Base-by-base conservation (phyloP, 768 basidiomycete genomes). In the Termitomyces sp. region DNA sequence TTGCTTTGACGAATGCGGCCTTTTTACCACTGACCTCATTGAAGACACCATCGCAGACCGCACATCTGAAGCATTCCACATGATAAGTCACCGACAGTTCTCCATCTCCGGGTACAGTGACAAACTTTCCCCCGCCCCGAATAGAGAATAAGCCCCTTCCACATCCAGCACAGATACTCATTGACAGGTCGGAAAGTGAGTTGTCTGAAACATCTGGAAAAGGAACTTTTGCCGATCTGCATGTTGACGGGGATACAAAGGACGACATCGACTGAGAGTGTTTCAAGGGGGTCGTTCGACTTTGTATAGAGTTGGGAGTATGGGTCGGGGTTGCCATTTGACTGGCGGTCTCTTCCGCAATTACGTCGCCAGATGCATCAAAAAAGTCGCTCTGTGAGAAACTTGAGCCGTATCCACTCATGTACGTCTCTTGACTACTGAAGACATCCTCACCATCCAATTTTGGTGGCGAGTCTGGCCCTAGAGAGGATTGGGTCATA, bases 41-140 rank as follows among this genome's bases (percentile, higher is more conserved):
- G 61, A 94, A 90, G 9, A 75, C 64, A 16, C 79, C 77, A 41
- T 81, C 73, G 61, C 91, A 94, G 20, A 86, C 71, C 20, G 67
- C 73, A 62, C 91, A 94, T 50, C 78, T 82, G 68, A 94, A 92
- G 65, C 91, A 94, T 40, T 83, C 78, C 3, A 80, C 75, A 60
- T 94, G 91, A 62, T 88, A 93, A 20, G 78, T 76, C 65, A 79
- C 78, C n/a, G 83, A 77, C 22, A 72, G 69, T 16, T 73, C 73
- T 13, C 73, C 75, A 32, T 74, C 70, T 53, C 79, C 81, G 7
- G 89, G 88, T 27, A 91, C 80, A 2, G 87, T 88, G 31, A 91
- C 81, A 66, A 85, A 91, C 54, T 79, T 80, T 39, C 86, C 84
- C 6, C 80, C 81, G 52, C 80, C 79, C 25, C 73, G 75, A 3